phyloP scores from a whole-genome alignment of 2,329 filamentous ascomycete species.

The Cryphonectria carpinicola region DNA sequence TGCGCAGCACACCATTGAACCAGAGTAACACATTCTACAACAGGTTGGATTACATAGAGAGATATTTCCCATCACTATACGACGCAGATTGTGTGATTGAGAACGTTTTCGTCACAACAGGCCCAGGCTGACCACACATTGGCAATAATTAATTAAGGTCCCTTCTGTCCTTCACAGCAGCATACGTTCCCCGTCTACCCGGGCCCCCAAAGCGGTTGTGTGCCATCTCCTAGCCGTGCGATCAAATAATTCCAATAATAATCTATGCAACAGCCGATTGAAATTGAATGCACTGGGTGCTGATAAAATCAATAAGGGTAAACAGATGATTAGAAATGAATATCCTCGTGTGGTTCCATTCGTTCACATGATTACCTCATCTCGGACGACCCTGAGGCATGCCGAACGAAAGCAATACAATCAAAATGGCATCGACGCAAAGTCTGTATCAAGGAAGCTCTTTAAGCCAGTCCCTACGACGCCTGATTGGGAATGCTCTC shows the following conservation, averaged over 20 bases:
- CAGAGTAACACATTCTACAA: not conserved
- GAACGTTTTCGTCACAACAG: not conserved
- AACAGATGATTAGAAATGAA: conserved; percentile 1
- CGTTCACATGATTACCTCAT: not conserved
- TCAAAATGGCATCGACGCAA: not conserved
- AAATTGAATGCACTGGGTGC: conserved; percentile 10
- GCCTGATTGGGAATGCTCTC: not conserved
- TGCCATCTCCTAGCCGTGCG: not conserved
- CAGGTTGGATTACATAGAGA: not conserved
- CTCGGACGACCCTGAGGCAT: not conserved
- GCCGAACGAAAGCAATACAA: not conserved
- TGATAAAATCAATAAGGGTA: conserved; percentile 15
- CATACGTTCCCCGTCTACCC: not conserved
- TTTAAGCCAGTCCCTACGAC: not conserved
- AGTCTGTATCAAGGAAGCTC: not conserved
- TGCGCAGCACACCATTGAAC: not conserved
- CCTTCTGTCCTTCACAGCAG: not conserved
- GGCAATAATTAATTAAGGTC: not conserved
- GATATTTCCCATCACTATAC: not conserved
- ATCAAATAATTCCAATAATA: not conserved
- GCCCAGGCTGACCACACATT: not conserved
- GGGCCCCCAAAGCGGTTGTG: too few species aligned
- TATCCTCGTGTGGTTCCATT: not conserved
- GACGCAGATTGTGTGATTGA: not conserved
- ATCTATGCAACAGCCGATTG: not conserved